Base-by-base conservation (phyloP, 306 rosid species). In the Purshia tridentata region DNA sequence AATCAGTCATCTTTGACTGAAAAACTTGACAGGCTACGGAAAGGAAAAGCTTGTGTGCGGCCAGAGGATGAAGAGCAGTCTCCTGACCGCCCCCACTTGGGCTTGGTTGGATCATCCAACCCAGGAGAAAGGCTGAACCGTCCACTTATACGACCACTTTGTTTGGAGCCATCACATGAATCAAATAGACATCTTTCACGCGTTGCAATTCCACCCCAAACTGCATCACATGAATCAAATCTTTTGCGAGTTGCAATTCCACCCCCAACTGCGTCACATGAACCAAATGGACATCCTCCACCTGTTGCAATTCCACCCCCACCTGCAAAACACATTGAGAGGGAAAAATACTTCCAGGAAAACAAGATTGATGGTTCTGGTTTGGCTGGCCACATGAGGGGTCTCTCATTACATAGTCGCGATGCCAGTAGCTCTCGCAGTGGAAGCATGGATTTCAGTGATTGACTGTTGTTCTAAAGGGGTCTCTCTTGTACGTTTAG, bases 11-110 rank as follows among this genome's bases (percentile, higher is more conserved):
- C 63, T 40, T 48, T 79, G 68, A 58, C 73, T 47, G 54, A 46
- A 69, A 81, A 69, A 42, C 54, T 47, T 73, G 71, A 73, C 87
- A 93, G 98, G 86, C 80, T 93, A 77, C 92, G 94, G 35, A 93
- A 93, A 79, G 98, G 98, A 81, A 93, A 93, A 81, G 98, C 98
- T 49, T 88, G 97, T 76, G 90, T 86, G 41, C 82, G 82, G 81
- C 91, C 91, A 8, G 96, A 89, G 81, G 98, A 91, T 41, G 96
- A 93, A 79, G 87, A 76, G 65, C 76, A 77, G 5, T 72, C 84
- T 65, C 72, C 72, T 2, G 86, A 86, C 77, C 87, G 73, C 10
- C 83, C 83, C 15, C 78, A 66, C 59, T 69, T 86, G 74, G 82
- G 88, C 53, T 77, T 86, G 66, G 82, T 84, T 39, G 98, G 88